A percentile compares a stretch with the other conserved stretches of the same genome.
Conservation (phyloP, 2,329 filamentous ascomycete species). For the Paecilomyces dactylethromorphus region DNA sequence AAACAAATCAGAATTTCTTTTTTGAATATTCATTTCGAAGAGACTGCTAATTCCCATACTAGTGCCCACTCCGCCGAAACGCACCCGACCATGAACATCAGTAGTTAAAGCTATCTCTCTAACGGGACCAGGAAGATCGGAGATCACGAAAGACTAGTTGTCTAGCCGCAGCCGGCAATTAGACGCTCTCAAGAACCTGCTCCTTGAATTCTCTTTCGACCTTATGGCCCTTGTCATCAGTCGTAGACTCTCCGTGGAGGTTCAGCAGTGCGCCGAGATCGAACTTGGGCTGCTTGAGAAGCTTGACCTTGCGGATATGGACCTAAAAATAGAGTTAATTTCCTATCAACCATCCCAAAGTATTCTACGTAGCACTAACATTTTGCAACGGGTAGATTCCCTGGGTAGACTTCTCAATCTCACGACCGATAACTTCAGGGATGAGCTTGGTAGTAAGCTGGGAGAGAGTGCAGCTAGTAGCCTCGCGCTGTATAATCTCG, state of each 20-base stretch:
- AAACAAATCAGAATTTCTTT: not conserved
- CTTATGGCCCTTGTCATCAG: constrained; percentile 96
- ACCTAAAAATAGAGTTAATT: constrained; percentile 56
- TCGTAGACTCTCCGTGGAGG: constrained; percentile 94
- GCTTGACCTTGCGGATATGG: constrained; percentile 99
- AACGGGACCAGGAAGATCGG: not conserved
- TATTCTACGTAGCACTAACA: constrained; percentile 50
- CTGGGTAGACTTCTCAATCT: constrained; percentile 99
- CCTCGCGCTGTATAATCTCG: constrained; percentile 97
- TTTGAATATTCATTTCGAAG: not conserved
- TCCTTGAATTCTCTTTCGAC: constrained; percentile 99
- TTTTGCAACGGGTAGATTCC: constrained; percentile 99
- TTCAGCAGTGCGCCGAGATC: constrained; percentile 93
- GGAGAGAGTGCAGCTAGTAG: constrained; percentile 84
- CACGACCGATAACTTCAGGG: constrained; percentile 97
- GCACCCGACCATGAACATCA: not conserved
- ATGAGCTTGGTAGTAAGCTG: constrained; percentile 99
- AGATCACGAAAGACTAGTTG: constrained; percentile 54
- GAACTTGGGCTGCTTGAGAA: constrained; percentile 98
- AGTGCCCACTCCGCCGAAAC: not conserved
- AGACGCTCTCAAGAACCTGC: constrained; percentile 88
- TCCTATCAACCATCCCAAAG: not conserved
- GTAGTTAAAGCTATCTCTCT: not conserved
- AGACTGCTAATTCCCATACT: not conserved
- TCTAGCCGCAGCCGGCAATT: constrained; percentile 65